phyloP scores from a whole-genome alignment of 805 yeast genomes.

The Suhomyces tanzawaensis region DNA sequence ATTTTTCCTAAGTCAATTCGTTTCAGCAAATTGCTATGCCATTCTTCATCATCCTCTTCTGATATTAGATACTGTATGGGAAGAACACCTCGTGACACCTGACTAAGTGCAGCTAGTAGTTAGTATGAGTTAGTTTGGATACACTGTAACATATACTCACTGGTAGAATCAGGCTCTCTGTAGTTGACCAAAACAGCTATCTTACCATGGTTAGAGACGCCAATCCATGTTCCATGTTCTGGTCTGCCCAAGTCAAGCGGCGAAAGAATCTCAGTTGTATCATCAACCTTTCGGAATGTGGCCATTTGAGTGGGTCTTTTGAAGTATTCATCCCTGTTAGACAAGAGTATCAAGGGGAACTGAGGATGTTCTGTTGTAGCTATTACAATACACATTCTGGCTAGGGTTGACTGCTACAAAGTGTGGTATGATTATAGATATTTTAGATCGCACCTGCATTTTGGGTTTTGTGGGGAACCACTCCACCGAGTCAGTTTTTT shows the following conservation, averaged over 20 bases:
- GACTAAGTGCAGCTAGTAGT: conserved; percentile 23
- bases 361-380: conserved; percentile 67
- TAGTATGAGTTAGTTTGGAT: conserved; percentile 10
- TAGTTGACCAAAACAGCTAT: conserved; percentile 76
- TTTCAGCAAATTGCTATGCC: conserved; percentile 38
- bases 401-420: too few relatives aligned
- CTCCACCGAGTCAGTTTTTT: too few relatives aligned
- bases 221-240: conserved; percentile 92
- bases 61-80: conserved; percentile 44
- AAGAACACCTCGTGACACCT: conserved; percentile 52
- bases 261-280: conserved; percentile 44
- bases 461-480: too few relatives aligned
- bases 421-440: too few relatives aligned
- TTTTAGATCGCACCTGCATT: too few relatives aligned
- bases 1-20: conserved; percentile 26
- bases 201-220: conserved; percentile 55
- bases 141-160: conserved; percentile 3
- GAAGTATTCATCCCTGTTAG: conserved; percentile 87
- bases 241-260: conserved; percentile 73
- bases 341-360: conserved; percentile 70
- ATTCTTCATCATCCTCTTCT: conserved; percentile 31
- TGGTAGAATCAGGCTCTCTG: conserved; percentile 42
- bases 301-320: conserved; percentile 70
- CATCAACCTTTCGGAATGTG: conserved; percentile 27
- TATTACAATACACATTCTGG: conserved; percentile 83